Evolutionary conservation across 2,329 filamentous ascomycete genomes (phyloP), one percentile per base, ranked within the genome.

Genomic region (Erysiphe pulchra): DNA sequence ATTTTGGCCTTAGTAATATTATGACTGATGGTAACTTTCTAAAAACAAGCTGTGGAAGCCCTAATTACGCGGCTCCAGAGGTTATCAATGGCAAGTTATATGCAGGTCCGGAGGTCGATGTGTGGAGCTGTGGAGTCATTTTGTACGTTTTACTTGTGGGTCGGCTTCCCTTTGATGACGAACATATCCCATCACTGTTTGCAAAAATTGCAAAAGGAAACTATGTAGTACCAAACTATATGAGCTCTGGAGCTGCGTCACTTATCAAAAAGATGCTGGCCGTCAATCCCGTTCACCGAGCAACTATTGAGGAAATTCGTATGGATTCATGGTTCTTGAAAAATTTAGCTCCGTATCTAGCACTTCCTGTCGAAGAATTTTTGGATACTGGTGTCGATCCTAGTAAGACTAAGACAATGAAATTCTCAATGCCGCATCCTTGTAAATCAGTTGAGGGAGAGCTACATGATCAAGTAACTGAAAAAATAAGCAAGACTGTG

Each of bases 1-100:
- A 98, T 63, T 98, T 98, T 54, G 90, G 90, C 47, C 69, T 98
- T 47, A 95, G 87, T 66, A 98, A 98, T 60, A 98, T 98, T 64
- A 98, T 98, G 90, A 95, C 90, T 0, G 90, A 98, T 59, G 90
- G 90, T 24, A 98, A 98, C 60, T 98, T 98, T 59, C 73, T 98
- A 56, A 95, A 94, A 65, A 98, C 90, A 1, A 95, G 86, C 60
- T 98, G 90, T 57, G 90, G 90, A 45, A 95, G 87, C 58, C 90
- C 90, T 38, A 98, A 98, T 62, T 98, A 98, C 61, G 90, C 90
- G 12, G 90, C 90, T 1, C 90, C 90, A 7, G 90, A 98, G 61
- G 90, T 98, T 49, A 95, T 98, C 57, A 90, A 86, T 46, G 90
- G 90, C 20, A 98, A 95, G 67, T 69, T 95, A 46, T 98, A 98